These are phyloP conservation scores for Diplodia seriata DNA, from an alignment of 2,329 filamentous ascomycete species.

Conservation along the genomic window DNA sequence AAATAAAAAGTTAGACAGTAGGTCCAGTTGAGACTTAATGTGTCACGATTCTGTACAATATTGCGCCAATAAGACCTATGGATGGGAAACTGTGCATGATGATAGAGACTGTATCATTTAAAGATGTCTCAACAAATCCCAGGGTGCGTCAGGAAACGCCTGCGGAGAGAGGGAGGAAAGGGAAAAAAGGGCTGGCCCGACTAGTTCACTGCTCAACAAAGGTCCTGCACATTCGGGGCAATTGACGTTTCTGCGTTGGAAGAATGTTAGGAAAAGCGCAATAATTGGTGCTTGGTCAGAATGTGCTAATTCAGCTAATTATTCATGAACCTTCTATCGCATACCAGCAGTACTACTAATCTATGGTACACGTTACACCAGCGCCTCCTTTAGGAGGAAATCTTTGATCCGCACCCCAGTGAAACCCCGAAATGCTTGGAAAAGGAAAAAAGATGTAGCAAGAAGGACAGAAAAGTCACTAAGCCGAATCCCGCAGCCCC, in stretches of 20 bases:
- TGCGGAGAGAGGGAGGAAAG: not conserved
- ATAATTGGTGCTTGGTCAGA: not conserved
- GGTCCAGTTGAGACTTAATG: constrained; percentile 1
- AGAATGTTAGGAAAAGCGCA: not conserved
- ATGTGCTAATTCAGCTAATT: not conserved
- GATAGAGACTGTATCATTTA: not conserved
- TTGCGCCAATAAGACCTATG: constrained; percentile 1
- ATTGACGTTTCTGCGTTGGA: not conserved
- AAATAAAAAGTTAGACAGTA: constrained; percentile 9
- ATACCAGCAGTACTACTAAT: constrained; percentile 1
- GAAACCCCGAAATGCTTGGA: constrained; percentile 21
- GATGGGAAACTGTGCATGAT: not conserved
- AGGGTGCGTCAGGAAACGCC: not conserved
- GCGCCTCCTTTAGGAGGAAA: constrained; percentile 6
- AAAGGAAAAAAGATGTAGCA: constrained; percentile 9
- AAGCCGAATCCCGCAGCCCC: not conserved
- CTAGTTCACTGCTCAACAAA: not conserved
- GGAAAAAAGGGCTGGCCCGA: not conserved
- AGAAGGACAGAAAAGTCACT: not conserved
- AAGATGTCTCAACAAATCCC: not conserved
- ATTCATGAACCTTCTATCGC: constrained; percentile 17
- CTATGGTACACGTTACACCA: constrained; percentile 25
- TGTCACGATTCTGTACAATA: constrained; percentile 10
- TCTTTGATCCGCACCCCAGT: not conserved
- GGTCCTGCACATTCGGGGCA: not conserved